Conservation (phyloP, 352 stramenopile species). For the Globisporangium nodosum region DNA sequence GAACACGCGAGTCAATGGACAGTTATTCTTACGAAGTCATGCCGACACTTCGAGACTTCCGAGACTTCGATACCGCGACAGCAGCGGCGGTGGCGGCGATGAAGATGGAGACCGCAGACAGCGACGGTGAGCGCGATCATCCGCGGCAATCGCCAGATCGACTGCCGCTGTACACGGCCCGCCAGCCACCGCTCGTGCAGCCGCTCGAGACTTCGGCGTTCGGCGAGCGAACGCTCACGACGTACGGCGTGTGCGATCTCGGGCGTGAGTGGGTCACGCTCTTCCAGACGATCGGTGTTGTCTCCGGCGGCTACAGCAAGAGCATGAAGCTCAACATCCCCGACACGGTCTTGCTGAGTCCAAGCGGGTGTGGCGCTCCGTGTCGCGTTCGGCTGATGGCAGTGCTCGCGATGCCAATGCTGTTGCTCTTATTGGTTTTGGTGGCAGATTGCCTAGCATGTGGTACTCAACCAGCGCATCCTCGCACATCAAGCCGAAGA, state of each 20-base stretch:
- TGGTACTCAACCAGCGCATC: slow-evolving; percentile 55
- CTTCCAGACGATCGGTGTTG: slow-evolving; percentile 40
- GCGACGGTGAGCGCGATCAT: neutral
- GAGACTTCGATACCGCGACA: neutral
- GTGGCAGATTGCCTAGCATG: slow-evolving; percentile 39
- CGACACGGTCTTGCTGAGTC: slow-evolving; percentile 55
- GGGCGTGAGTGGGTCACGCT: slow-evolving; percentile 55
- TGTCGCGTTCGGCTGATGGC: neutral
- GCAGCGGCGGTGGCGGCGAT: neutral
- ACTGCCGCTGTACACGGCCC: slow-evolving; percentile 35
- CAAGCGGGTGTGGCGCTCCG: slow-evolving; percentile 28
- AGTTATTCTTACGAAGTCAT: too few relatives aligned
- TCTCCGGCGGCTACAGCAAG: slow-evolving; percentile 17
- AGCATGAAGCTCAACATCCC: slow-evolving; percentile 48
- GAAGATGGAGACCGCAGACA: slow-evolving; percentile 3
- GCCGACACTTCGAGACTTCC: neutral
- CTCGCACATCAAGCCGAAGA: slow-evolving; percentile 30
- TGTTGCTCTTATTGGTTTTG: neutral
- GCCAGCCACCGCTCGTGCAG: slow-evolving; percentile 51
- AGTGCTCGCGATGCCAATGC: neutral
- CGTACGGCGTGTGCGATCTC: slow-evolving; percentile 32
- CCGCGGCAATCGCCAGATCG: neutral
- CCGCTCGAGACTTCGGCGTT: slow-evolving; percentile 36
- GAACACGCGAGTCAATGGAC: too few relatives aligned
- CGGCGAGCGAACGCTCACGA: slow-evolving; percentile 18